A percentile compares a stretch with the other conserved stretches of the same genome.
Conservation (phyloP, 345 rosid species). For the Garcia nutans region DNA sequence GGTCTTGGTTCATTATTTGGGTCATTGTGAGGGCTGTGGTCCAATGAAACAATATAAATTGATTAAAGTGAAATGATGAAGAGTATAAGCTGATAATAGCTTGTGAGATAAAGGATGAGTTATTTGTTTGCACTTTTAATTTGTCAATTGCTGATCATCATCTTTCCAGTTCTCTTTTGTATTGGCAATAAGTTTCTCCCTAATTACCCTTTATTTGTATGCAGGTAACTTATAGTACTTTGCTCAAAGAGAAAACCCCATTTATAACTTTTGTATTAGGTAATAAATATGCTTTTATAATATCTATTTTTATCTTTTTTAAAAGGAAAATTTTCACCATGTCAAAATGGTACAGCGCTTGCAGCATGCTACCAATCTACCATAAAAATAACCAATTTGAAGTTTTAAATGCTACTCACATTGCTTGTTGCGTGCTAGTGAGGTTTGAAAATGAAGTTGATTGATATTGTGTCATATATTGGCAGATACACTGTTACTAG, state of each 20-base stretch:
- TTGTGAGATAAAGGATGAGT: background rate
- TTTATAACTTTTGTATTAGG: slow-evolving; percentile 86
- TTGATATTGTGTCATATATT: no score
- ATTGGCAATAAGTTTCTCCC: background rate
- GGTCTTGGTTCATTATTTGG: background rate
- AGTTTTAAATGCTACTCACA: background rate
- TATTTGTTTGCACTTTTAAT: background rate
- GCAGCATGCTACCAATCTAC: background rate
- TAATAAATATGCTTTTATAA: slow-evolving; percentile 20
- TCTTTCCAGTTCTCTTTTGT: background rate
- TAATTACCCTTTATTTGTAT: slow-evolving; percentile 17
- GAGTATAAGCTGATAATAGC: background rate
- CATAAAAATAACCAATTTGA: background rate
- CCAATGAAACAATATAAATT: background rate
- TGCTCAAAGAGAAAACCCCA: slow-evolving; percentile 44
- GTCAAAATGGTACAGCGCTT: background rate
- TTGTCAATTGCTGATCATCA: background rate
- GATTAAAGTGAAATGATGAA: background rate
- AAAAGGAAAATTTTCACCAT: background rate
- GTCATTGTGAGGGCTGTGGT: background rate
- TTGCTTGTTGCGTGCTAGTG: background rate
- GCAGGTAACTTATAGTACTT: slow-evolving; percentile 43
- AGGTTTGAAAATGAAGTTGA: background rate
- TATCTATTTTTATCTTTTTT: background rate
- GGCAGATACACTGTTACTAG: background rate